phyloP scores from a whole-genome alignment of 345 rosid genomes.

The Carallia pectinifolia region DNA sequence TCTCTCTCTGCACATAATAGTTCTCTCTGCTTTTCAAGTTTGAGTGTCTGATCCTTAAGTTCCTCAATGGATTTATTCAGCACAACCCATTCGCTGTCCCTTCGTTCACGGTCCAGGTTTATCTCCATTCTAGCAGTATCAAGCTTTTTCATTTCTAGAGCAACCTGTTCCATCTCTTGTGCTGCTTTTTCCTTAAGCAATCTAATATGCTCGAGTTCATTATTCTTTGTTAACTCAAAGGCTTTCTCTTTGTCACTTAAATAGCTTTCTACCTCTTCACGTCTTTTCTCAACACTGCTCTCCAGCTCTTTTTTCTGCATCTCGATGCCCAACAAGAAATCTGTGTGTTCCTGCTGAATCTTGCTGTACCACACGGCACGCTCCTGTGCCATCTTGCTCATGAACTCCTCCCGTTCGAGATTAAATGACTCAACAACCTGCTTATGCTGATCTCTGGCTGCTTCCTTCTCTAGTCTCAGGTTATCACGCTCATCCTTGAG shows the following conservation, averaged over 20 bases:
- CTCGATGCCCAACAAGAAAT: conserved; percentile 76
- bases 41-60: conserved; percentile 69
- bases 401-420: conserved; percentile 78
- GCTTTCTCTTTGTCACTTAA: conserved; percentile 69
- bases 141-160: conserved; percentile 71
- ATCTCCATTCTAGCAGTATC: conserved; percentile 76
- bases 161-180: conserved; percentile 68
- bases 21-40: conserved; percentile 79
- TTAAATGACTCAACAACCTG: conserved; percentile 58
- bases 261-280: conserved; percentile 76
- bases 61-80: conserved; percentile 73
- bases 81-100: conserved; percentile 80
- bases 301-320: conserved; percentile 81
- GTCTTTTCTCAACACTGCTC: conserved; percentile 62
- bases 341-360: conserved; percentile 80
- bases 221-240: conserved; percentile 77
- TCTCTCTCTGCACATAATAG: conserved; percentile 70
- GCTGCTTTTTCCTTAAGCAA: conserved; percentile 60
- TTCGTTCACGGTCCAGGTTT: conserved; percentile 71
- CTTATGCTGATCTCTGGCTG: conserved; percentile 61
- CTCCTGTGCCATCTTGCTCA: conserved; percentile 71
- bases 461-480: conserved; percentile 68
- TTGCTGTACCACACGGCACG: conserved; percentile 83
- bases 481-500: conserved; percentile 80
- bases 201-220: conserved; percentile 55